Percentiles rank a stretch among this genome's conserved stretches.
phyloP scores from a whole-genome alignment of 768 basidiomycete species.

The Hygrophorus pudorinus region DNA sequence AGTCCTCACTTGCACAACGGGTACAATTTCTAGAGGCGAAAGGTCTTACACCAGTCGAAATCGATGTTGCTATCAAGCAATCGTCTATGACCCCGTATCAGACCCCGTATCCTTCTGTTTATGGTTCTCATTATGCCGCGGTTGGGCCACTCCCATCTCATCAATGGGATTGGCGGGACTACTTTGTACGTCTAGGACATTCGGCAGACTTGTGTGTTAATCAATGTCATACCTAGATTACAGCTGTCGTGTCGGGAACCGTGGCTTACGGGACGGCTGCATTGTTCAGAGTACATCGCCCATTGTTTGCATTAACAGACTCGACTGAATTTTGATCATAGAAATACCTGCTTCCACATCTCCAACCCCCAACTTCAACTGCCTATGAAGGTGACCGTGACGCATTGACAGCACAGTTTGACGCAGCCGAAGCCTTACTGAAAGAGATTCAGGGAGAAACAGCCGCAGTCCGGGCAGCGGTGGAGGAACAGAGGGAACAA shows the following conservation, averaged over 20 bases:
- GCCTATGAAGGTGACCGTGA: constrained; percentile 86
- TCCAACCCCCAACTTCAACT: constrained; percentile 78
- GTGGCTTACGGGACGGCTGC: constrained; percentile 72
- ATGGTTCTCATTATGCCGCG: constrained; percentile 31
- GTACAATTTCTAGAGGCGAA: constrained; percentile 95
- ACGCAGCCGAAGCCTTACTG: constrained; percentile 73
- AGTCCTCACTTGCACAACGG: constrained; percentile 72
- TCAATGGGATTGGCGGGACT: constrained; percentile 92
- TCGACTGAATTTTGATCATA: constrained; percentile 20
- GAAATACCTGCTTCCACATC: constrained; percentile 89
- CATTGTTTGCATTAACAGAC: not conserved
- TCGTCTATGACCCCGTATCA: constrained; percentile 26
- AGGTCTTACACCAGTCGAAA: constrained; percentile 75
- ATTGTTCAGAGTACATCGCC: constrained; percentile 55
- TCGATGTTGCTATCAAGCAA: constrained; percentile 74
- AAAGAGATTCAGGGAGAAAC: constrained; percentile 77
- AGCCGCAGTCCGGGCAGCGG: constrained; percentile 53
- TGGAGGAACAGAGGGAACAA: constrained; percentile 67
- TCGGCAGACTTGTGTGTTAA: constrained; percentile 16
- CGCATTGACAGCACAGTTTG: constrained; percentile 80
- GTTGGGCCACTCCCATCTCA: constrained; percentile 38
- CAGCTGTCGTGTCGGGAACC: constrained; percentile 82
- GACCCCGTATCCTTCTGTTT: constrained; percentile 30
- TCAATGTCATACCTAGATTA: constrained; percentile 50
- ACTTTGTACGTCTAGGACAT: constrained; percentile 59